phyloP scores from a whole-genome alignment of 768 basidiomycete genomes.

The Leccinum sublutescens region DNA sequence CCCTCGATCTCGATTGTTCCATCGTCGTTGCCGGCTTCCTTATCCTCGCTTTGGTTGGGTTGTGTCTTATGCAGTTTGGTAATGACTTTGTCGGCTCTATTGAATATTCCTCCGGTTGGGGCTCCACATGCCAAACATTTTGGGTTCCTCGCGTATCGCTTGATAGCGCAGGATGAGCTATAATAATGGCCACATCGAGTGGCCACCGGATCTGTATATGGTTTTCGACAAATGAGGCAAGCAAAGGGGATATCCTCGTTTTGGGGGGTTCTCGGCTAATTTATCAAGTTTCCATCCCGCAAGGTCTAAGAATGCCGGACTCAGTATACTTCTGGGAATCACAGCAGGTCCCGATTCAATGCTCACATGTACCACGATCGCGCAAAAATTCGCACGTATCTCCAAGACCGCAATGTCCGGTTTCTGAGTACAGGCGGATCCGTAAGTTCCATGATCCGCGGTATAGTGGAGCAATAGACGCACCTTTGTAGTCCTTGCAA shows the following conservation, averaged over 20 bases:
- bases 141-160: conserved; percentile 89
- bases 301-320: conserved; percentile 56
- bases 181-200: conserved; percentile 98
- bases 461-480: conserved; percentile 28
- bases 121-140: conserved; percentile 95
- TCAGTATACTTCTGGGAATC: conserved; percentile 8
- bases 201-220: conserved; percentile 92
- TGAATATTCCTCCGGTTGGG: conserved; percentile 95
- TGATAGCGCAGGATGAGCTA: conserved; percentile 93
- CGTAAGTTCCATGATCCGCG: conserved; percentile 20
- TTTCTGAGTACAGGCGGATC: conserved; percentile 57
- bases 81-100: conserved; percentile 89
- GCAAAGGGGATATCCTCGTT: conserved; percentile 94
- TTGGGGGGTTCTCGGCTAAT: conserved; percentile 73
- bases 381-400: conserved; percentile 99
- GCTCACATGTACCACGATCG: conserved; percentile 92
- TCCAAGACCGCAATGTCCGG: conserved; percentile 97
- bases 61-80: conserved; percentile 79
- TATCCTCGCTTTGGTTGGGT: conserved; percentile 50
- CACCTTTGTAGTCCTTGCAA: conserved; percentile 99
- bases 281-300: conserved; percentile 99
- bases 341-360: neutral
- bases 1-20: conserved; percentile 61
- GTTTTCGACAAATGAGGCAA: conserved; percentile 93
- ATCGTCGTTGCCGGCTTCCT: conserved; percentile 38